A percentile compares a stretch with the other conserved stretches of the same genome.
Evolutionary conservation across 176 grass and related monocot species (phyloP).

Genomic region (Echinochloa phyllopogon): DNA sequence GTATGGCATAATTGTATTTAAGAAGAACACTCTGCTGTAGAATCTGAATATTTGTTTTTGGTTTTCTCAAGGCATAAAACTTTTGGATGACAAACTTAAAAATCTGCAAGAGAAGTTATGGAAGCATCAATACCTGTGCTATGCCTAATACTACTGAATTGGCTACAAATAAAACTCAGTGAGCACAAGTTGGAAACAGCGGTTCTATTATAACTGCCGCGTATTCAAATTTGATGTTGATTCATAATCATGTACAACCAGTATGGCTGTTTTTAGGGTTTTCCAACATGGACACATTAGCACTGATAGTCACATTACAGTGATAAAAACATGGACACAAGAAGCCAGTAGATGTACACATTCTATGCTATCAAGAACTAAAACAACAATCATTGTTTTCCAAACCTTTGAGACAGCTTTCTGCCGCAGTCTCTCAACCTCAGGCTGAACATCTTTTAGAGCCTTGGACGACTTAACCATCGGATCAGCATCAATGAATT

Average conservation of each 20-base stretch:
- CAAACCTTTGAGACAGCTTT: constrained; percentile 97
- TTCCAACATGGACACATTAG: no score
- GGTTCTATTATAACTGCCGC: constrained; percentile 9
- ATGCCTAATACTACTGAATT: constrained; percentile 17
- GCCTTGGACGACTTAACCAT: constrained; percentile 87
- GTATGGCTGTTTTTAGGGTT: neutral
- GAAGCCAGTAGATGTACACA: neutral
- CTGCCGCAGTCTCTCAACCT: constrained; percentile 84
- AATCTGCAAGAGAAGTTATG: constrained; percentile 67
- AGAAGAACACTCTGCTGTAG: constrained; percentile 94
- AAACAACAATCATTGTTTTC: constrained; percentile 41
- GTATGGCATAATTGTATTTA: constrained; percentile 89
- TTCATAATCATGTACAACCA: constrained; percentile 4
- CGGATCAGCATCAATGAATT: constrained; percentile 78
- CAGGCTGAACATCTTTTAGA: constrained; percentile 91
- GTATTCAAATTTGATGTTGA: constrained; percentile 11
- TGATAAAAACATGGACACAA: constrained; percentile 6
- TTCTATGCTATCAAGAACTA: neutral
- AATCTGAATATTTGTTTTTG: constrained; percentile 99
- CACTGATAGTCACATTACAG: neutral
- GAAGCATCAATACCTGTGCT: constrained; percentile 31
- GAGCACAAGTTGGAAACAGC: constrained; percentile 11
- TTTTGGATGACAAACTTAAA: constrained; percentile 96
- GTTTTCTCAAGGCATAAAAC: constrained; percentile 98
- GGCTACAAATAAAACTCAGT: constrained; percentile 9